Evolutionary conservation across 164 flowering plant species (phyloP).

Genomic region (Piper betle): DNA sequence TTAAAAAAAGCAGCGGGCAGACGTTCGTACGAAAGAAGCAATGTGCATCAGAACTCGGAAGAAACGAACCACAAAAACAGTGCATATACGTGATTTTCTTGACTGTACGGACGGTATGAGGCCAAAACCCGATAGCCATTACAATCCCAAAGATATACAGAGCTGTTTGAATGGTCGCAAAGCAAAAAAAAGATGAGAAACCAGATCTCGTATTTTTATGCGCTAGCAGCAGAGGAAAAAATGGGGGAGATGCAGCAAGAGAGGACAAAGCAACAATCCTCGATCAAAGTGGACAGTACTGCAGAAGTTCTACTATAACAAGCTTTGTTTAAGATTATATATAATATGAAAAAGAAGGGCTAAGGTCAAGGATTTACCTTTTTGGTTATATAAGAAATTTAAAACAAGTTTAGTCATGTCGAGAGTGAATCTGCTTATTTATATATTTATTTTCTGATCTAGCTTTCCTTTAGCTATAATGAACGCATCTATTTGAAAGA

Average conservation of each 20-base stretch:
- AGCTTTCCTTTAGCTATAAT: slow-evolving; percentile 12
- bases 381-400: slow-evolving; percentile 14
- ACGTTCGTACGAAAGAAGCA: not conserved
- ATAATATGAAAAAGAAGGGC: slow-evolving; percentile 8
- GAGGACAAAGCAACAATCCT: not conserved
- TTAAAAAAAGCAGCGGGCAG: not conserved
- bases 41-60: not conserved
- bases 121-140: not conserved
- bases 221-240: not conserved
- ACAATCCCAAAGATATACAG: not conserved
- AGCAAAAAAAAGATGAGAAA: slow-evolving; percentile 1
- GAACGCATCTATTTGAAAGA: slow-evolving; percentile 18
- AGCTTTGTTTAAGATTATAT: not conserved
- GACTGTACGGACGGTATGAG: not conserved
- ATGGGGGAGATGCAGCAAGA: slow-evolving; percentile 1
- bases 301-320: not conserved
- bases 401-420: slow-evolving; percentile 7
- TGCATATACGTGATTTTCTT: not conserved
- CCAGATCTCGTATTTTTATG: not conserved
- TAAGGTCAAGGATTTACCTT: slow-evolving; percentile 18
- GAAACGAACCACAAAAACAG: not conserved
- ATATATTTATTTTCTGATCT: slow-evolving; percentile 4
- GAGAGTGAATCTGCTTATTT: slow-evolving; percentile 1
- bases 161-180: not conserved
- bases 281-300: not conserved